These are phyloP conservation scores for Ceratonia siliqua DNA, from an alignment of 306 rosid genomes.

Conservation along the genomic window DNA sequence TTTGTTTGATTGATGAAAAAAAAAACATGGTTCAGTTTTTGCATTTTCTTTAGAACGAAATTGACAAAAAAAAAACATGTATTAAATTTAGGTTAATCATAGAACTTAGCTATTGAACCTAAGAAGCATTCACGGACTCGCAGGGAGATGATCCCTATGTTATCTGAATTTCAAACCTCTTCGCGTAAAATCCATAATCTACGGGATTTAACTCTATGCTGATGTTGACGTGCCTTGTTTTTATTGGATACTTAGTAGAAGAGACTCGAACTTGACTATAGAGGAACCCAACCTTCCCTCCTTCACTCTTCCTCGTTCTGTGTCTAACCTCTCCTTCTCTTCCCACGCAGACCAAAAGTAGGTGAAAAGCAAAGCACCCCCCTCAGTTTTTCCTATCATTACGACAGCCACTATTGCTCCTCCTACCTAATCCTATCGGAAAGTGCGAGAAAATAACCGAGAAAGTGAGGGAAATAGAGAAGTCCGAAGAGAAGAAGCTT, in stretches of 20 bases:
- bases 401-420: conserved; percentile 41
- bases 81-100: background rate
- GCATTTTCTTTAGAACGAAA: too few relatives aligned
- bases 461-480: background rate
- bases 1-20: too few relatives aligned
- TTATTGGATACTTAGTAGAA: background rate
- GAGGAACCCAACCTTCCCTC: conserved; percentile 27
- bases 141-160: background rate
- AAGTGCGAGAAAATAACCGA: background rate
- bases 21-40: too few relatives aligned
- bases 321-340: background rate
- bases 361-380: conserved; percentile 47
- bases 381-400: background rate
- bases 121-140: conserved; percentile 9
- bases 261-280: conserved; percentile 29
- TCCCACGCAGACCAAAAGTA: conserved; percentile 26
- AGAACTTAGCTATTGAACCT: conserved; percentile 14
- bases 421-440: conserved; percentile 48
- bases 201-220: background rate
- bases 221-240: background rate
- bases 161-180: background rate
- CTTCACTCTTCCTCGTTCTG: background rate
- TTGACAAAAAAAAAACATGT: background rate
- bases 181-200: background rate
- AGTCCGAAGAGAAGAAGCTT: background rate